Conservation (phyloP, 73 alveolate species). For the Paramecium caudatum region DNA sequence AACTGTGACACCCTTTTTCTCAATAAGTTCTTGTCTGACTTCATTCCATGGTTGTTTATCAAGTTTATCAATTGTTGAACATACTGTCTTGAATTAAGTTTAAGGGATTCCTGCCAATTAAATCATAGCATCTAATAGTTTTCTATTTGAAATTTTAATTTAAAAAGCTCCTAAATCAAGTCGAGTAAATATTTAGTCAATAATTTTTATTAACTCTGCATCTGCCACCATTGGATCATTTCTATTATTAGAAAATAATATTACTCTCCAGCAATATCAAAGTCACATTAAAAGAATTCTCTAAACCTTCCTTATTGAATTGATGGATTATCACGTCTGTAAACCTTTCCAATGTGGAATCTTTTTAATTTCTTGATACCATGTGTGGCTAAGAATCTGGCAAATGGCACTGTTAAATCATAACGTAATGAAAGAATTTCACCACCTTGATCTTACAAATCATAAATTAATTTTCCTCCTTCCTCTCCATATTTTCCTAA, state of each 20-base stretch:
- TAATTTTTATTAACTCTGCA: conserved; percentile 87
- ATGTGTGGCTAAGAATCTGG: conserved; percentile 90
- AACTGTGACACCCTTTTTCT: conserved; percentile 88
- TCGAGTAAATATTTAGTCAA: not conserved
- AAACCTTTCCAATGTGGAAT: conserved; percentile 97
- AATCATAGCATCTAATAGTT: conserved; percentile 27
- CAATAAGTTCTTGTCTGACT: conserved; percentile 88
- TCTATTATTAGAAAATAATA: conserved; percentile 49
- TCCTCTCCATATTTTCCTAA: conserved; percentile 97
- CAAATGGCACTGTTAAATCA: conserved; percentile 97
- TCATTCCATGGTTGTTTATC: conserved; percentile 88
- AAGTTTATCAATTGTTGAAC: conserved; percentile 53
- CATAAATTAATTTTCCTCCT: conserved; percentile 94
- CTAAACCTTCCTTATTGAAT: conserved; percentile 96
- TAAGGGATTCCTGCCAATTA: conserved; percentile 38
- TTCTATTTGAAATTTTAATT: conserved; percentile 46
- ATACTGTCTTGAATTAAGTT: not conserved
- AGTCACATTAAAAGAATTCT: conserved; percentile 97
- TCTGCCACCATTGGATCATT: conserved; percentile 90
- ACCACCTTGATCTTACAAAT: conserved; percentile 96
- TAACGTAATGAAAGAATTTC: conserved; percentile 93
- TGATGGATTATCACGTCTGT: conserved; percentile 97
- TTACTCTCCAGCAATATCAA: conserved; percentile 94
- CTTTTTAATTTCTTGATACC: conserved; percentile 87
- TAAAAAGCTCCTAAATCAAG: conserved; percentile 32